Evolutionary conservation across 306 rosid genomes (phyloP).

Genomic region (Ormosia semicastrata): DNA sequence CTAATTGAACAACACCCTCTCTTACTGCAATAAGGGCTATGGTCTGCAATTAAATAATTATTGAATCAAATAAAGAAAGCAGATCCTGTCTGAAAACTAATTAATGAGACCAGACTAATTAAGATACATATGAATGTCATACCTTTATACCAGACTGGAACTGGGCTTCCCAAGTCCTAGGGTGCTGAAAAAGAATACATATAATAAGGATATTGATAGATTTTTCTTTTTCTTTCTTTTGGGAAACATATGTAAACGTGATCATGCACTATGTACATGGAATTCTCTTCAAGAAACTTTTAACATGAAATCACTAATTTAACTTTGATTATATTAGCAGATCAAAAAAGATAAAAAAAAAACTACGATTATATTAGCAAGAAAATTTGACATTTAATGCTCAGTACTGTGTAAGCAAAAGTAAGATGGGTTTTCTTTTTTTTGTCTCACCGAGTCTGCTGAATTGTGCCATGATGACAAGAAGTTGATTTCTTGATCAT

Average conservation of each 20-base stretch:
- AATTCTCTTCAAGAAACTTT: neutral
- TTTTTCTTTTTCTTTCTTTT: neutral
- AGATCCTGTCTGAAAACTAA: neutral
- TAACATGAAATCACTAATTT: slow-evolving; percentile 10
- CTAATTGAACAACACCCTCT: slow-evolving; percentile 97
- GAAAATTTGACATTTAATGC: neutral
- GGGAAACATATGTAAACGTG: slow-evolving; percentile 21
- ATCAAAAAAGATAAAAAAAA: too few species aligned
- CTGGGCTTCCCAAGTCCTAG: slow-evolving; percentile 99
- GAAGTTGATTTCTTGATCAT: slow-evolving; percentile 89
- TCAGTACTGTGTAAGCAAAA: neutral
- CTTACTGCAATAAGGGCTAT: slow-evolving; percentile 96
- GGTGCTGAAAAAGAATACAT: slow-evolving; percentile 63
- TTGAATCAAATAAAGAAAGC: slow-evolving; percentile 2
- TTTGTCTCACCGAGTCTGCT: slow-evolving; percentile 65
- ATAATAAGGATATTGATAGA: neutral
- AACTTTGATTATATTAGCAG: neutral
- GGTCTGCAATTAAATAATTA: slow-evolving; percentile 53
- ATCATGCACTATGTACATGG: slow-evolving; percentile 4
- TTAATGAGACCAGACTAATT: neutral
- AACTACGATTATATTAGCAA: neutral
- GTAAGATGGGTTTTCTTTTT: neutral
- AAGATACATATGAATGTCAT: neutral
- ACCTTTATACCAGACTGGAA: slow-evolving; percentile 99
- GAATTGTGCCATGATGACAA: slow-evolving; percentile 97